phyloP scores from a whole-genome alignment of 805 yeast genomes.

The Danielia reshetovae region DNA sequence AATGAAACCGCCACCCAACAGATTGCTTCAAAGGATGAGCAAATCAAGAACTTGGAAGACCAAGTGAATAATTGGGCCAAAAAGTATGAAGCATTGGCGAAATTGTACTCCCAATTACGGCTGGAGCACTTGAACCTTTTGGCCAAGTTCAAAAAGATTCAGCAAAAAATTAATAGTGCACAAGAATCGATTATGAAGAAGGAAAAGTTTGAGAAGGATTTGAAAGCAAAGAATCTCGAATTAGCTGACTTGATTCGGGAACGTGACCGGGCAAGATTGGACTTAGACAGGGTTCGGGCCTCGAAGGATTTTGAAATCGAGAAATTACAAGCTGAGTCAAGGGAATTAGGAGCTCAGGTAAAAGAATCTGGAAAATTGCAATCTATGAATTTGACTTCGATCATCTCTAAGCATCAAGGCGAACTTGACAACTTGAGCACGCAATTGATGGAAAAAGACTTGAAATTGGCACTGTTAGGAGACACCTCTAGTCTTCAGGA shows the following conservation, averaged over 20 bases:
- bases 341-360: constrained; percentile 56
- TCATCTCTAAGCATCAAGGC: constrained; percentile 57
- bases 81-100: constrained; percentile 86
- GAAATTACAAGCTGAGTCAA: constrained; percentile 56
- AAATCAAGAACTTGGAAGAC: constrained; percentile 60
- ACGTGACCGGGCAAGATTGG: constrained; percentile 83
- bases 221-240: constrained; percentile 82
- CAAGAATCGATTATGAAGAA: constrained; percentile 85
- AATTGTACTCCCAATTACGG: constrained; percentile 83
- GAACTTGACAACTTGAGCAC: constrained; percentile 53
- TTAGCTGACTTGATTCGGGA: constrained; percentile 85
- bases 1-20: constrained; percentile 68
- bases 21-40: constrained; percentile 71
- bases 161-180: constrained; percentile 82
- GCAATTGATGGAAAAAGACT: constrained; percentile 27
- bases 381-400: constrained; percentile 56
- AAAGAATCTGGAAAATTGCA: constrained; percentile 59
- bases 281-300: constrained; percentile 66
- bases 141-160: constrained; percentile 72
- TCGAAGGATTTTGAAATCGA: constrained; percentile 64
- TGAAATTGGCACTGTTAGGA: constrained; percentile 19
- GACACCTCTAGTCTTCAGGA: constrained; percentile 34
- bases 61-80: constrained; percentile 76
- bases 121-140: constrained; percentile 84
- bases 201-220: constrained; percentile 76